Percentiles rank a stretch among this genome's conserved stretches.
These are phyloP conservation scores for Nannochloris sp. DNA, from an alignment of 139 green algal species.

Conservation along the genomic window DNA sequence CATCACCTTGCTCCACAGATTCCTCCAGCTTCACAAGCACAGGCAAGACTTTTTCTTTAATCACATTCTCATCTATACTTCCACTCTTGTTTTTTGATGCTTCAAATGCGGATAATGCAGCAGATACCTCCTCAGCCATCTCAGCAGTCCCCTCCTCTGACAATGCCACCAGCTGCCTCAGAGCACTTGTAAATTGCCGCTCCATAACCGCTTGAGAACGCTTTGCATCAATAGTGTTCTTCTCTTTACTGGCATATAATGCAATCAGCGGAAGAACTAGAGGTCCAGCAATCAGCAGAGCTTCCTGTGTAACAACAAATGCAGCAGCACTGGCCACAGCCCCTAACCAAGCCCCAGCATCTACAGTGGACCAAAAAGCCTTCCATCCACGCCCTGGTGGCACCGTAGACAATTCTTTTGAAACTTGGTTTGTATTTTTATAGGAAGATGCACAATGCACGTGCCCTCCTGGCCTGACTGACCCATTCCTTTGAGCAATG, in stretches of 20 bases:
- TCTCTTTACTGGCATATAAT: slow-evolving; percentile 30
- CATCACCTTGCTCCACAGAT: slow-evolving; percentile 32
- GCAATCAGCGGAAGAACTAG: slow-evolving; percentile 35
- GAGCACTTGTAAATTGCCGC: not conserved
- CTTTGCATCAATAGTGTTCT: slow-evolving; percentile 9
- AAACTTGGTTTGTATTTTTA: no score
- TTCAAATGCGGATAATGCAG: not conserved
- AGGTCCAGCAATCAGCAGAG: slow-evolving; percentile 22
- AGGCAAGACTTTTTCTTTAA: slow-evolving; percentile 10
- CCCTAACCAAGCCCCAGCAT: slow-evolving; percentile 32
- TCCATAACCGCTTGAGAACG: slow-evolving; percentile 1
- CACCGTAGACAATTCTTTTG: no score
- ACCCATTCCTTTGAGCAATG: no score
- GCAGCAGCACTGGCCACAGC: slow-evolving; percentile 29
- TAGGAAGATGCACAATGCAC: no score
- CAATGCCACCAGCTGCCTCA: slow-evolving; percentile 6
- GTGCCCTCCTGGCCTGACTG: no score
- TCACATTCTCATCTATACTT: not conserved
- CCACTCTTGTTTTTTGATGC: no score
- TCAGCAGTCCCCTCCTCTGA: slow-evolving; percentile 13
- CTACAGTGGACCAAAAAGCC: slow-evolving; percentile 30
- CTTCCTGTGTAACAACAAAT: slow-evolving; percentile 38
- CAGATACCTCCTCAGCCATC: slow-evolving; percentile 16
- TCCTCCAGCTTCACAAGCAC: slow-evolving; percentile 33
- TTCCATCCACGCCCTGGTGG: slow-evolving; percentile 10